phyloP scores from a whole-genome alignment of 2,329 filamentous ascomycete species.

The Sarocladium strictum region DNA sequence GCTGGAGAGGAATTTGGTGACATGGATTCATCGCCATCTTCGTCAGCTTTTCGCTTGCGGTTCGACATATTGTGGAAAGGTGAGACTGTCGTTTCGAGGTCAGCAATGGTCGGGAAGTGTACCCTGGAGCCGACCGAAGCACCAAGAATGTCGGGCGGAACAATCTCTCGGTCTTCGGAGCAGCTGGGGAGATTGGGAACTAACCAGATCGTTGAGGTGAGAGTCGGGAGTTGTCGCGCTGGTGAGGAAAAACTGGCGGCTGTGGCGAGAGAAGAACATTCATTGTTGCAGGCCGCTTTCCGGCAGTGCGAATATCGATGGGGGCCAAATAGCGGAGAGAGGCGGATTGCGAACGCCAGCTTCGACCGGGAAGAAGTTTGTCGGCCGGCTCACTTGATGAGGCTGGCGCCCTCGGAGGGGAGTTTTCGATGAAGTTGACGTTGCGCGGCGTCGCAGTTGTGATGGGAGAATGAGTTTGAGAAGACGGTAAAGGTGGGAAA shows the following conservation, averaged over 20 bases:
- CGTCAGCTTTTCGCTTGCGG: constrained; percentile 82
- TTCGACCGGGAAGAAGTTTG: background rate
- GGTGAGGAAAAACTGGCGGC: constrained; percentile 52
- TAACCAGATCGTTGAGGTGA: constrained; percentile 51
- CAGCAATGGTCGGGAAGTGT: constrained; percentile 14
- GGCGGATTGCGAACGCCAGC: constrained; percentile 6
- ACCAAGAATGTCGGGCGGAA: background rate
- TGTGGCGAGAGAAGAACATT: constrained; percentile 57
- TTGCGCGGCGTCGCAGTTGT: background rate
- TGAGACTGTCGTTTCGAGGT: constrained; percentile 25
- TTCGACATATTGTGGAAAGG: constrained; percentile 49
- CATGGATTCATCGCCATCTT: constrained; percentile 78
- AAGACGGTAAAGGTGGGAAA: constrained; percentile 2
- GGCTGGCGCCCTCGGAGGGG: background rate
- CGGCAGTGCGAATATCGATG: background rate
- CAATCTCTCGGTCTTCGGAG: background rate
- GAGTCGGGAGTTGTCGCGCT: constrained; percentile 48
- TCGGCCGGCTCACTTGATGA: background rate
- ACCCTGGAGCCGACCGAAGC: background rate
- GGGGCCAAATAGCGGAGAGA: background rate
- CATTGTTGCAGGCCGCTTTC: constrained; percentile 36
- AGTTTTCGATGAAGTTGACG: background rate
- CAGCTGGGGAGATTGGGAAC: constrained; percentile 22
- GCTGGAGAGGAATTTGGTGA: constrained; percentile 81
- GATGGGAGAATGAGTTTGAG: background rate